These are phyloP conservation scores for Trichosporon ovoides DNA, from an alignment of 1,284 basidiomycete genomes.

Conservation along the genomic window DNA sequence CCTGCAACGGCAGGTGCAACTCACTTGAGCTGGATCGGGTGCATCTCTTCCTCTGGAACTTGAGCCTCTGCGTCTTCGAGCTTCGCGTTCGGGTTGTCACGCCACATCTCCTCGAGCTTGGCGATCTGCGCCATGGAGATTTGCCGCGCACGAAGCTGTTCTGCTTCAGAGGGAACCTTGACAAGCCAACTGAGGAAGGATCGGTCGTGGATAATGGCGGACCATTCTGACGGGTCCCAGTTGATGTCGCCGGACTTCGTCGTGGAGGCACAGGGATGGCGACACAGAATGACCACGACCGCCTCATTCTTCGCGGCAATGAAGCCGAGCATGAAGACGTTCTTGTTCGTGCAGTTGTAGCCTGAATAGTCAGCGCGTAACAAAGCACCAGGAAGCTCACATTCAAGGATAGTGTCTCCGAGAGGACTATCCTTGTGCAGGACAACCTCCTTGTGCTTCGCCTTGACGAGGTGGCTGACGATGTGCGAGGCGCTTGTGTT, in stretches of 20 bases:
- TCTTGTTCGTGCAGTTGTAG: slow-evolving; percentile 99
- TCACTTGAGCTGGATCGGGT: slow-evolving; percentile 71
- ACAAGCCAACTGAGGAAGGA: slow-evolving; percentile 98
- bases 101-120: slow-evolving; percentile 95
- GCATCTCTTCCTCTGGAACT: slow-evolving; percentile 92
- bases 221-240: slow-evolving; percentile 98
- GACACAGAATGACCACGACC: slow-evolving; percentile 95
- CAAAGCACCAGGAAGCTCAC: slow-evolving; percentile 43
- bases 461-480: slow-evolving; percentile 96
- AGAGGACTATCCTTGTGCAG: slow-evolving; percentile 91
- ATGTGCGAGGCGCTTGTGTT: slow-evolving; percentile 98
- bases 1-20: slow-evolving; percentile 3
- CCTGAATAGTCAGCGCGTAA: slow-evolving; percentile 34
- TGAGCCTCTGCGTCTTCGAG: slow-evolving; percentile 95
- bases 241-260: slow-evolving; percentile 86
- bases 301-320: slow-evolving; percentile 99
- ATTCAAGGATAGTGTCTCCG: slow-evolving; percentile 95
- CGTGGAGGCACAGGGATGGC: slow-evolving; percentile 95
- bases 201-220: slow-evolving; percentile 95
- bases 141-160: slow-evolving; percentile 89
- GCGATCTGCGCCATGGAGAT: slow-evolving; percentile 97
- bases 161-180: slow-evolving; percentile 90
- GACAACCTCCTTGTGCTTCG: slow-evolving; percentile 98
- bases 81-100: slow-evolving; percentile 89
- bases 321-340: slow-evolving; percentile 98